Evolutionary conservation across 177 flowering plant species (phyloP), one percentile per base, ranked within the genome.

Genomic region (Vitis hybrid): DNA sequence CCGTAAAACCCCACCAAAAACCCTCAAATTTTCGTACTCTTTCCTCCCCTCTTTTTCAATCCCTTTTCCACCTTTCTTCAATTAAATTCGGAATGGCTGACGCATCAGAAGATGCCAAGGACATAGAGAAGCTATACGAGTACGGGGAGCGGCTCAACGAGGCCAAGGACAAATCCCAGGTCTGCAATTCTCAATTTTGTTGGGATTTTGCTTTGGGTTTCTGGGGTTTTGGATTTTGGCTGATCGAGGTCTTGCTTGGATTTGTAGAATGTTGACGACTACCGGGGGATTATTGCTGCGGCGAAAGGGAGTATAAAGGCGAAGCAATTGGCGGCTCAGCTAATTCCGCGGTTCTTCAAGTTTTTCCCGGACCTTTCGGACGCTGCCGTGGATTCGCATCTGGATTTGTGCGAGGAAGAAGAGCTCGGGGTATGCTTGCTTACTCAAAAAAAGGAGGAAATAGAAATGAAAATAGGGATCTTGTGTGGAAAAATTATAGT

Each of bases 91-190:
- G 45, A 70, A 84, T 86, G 86, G 72, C 81, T n/a, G 89, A 80
- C 50, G 65, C 66, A 56, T 58, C 86, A 56, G 95, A 89, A 48
- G 98, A 91, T 6, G 73, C 89, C 56, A 82, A 72, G 62, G 91
- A 91, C 64, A 88, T 95, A 75, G 97, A 90, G 77, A 84, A 85
- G 88, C 97, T 95, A 66, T 95, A 95, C 83, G 94, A 90, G 87
- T 93, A 78, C 76, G 94, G 97, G 30, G 94, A 93, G 63, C 87
- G 97, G 0, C 96, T 95, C 79, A 93, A 77, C 66, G 97, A 90
- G 71, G 82, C 93, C 75, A 91, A 91, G 80, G 97, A 93, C 87
- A 95, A 91, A 83, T 86, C 99, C 50, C 86, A 88, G 92, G 99
- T 91, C 21, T 9, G 57, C 19, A 52, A 23, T 51, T 68, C 61